Conservation (phyloP, 345 rosid genomes). For the Luvunga scandens region DNA sequence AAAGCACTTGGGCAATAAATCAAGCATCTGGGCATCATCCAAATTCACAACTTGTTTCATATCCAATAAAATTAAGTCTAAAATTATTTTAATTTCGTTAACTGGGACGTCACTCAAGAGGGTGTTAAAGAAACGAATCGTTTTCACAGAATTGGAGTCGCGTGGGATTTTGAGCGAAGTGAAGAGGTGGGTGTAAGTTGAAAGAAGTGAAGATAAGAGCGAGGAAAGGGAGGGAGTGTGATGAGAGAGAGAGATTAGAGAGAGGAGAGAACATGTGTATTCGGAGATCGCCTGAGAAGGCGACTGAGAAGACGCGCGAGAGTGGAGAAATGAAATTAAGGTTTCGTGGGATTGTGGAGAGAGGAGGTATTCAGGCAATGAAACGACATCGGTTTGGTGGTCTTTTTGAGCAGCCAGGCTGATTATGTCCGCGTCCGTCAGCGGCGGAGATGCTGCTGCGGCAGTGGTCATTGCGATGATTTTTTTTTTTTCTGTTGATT, state of each 20-base stretch:
- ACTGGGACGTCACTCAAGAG: slow-evolving; percentile 37
- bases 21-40: slow-evolving; percentile 76
- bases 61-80: slow-evolving; percentile 36
- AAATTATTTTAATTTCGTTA: slow-evolving; percentile 35
- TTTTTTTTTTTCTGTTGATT: neutral
- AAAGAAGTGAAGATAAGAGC: slow-evolving; percentile 62
- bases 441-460: slow-evolving; percentile 24
- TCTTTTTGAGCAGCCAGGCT: slow-evolving; percentile 42
- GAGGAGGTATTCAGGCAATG: slow-evolving; percentile 50
- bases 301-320: slow-evolving; percentile 51
- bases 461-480: slow-evolving; percentile 19
- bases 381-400: slow-evolving; percentile 30
- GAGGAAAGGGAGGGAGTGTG: slow-evolving; percentile 40
- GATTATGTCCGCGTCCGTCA: slow-evolving; percentile 55
- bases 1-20: slow-evolving; percentile 63
- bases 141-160: slow-evolving; percentile 60
- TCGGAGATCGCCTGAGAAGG: slow-evolving; percentile 60
- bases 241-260: slow-evolving; percentile 58
- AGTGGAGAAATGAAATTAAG: slow-evolving; percentile 49
- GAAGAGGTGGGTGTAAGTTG: slow-evolving; percentile 52
- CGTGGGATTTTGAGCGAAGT: slow-evolving; percentile 45
- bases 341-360: slow-evolving; percentile 45
- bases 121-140: slow-evolving; percentile 48
- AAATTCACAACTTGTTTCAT: slow-evolving; percentile 24
- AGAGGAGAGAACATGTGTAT: slow-evolving; percentile 55